Conservation (phyloP, 352 stramenopile species). For the Halophytophthora batemanensis region DNA sequence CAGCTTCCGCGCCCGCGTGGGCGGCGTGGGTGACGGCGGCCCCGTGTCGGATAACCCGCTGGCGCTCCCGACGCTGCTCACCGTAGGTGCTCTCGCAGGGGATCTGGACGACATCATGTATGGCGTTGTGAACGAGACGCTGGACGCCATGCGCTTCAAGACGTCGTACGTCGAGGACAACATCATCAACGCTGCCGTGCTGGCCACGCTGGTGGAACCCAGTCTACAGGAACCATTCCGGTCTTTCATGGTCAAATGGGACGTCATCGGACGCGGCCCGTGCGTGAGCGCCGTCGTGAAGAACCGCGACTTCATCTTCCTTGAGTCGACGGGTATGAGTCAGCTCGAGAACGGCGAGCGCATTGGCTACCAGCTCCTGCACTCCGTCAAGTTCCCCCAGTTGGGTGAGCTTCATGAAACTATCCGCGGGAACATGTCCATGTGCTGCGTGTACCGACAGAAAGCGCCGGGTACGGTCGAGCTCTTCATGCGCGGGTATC, state of each 20-base stretch:
- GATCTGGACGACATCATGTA: constrained; percentile 39
- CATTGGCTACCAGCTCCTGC: constrained; percentile 32
- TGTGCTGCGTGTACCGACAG: constrained; percentile 43
- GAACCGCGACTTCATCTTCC: constrained; percentile 61
- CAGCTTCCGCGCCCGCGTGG: neutral
- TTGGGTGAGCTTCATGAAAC: constrained; percentile 33
- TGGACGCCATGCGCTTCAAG: constrained; percentile 38
- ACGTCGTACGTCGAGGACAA: constrained; percentile 40
- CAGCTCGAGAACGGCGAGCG: constrained; percentile 14
- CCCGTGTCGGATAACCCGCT: neutral
- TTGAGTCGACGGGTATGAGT: constrained; percentile 39
- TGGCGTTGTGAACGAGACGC: constrained; percentile 27
- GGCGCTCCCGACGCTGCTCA: constrained; percentile 23
- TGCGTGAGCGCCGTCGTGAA: constrained; percentile 23
- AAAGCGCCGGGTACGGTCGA: constrained; percentile 23
- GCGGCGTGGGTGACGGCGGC: neutral
- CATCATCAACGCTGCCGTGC: constrained; percentile 31
- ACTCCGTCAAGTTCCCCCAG: constrained; percentile 38
- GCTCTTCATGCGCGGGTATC: constrained; percentile 32
- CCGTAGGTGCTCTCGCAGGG: constrained; percentile 24
- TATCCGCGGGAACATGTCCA: constrained; percentile 38
- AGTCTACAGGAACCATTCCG: constrained; percentile 52
- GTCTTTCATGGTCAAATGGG: constrained; percentile 37
- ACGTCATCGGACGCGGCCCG: constrained; percentile 29
- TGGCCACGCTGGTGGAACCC: constrained; percentile 37